Evolutionary conservation across 2,329 filamentous ascomycete genomes (phyloP).

Genomic region (Sclerotinia sclerotiorum): DNA sequence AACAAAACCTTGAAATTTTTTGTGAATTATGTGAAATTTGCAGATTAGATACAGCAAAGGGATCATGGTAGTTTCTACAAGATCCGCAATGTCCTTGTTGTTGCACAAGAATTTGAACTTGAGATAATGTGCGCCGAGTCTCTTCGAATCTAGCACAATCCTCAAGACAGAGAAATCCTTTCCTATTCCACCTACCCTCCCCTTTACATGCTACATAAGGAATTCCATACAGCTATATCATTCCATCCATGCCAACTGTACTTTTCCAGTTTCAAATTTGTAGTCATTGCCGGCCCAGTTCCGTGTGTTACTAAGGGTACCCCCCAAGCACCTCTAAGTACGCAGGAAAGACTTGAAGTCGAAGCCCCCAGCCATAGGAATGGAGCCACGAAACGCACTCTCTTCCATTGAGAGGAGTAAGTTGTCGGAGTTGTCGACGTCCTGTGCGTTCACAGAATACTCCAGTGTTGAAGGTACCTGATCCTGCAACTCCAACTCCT

Average conservation of each 20-base stretch:
- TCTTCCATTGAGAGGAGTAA: neutral
- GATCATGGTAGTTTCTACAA: neutral
- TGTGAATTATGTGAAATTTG: neutral
- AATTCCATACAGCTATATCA: neutral
- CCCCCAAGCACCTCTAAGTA: neutral
- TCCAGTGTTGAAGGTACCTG: neutral
- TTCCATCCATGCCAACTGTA: neutral
- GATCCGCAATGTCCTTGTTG: neutral
- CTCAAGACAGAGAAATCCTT: neutral
- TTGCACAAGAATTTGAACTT: too few relatives aligned
- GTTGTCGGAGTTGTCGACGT: rapidly evolving
- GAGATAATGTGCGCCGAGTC: neutral
- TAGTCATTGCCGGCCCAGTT: too few relatives aligned
- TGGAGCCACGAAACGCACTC: neutral
- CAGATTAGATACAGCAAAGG: neutral
- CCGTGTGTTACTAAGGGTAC: too few relatives aligned
- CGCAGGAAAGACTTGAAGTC: neutral
- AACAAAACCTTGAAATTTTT: neutral
- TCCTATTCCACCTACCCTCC: neutral
- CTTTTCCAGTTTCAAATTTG: neutral
- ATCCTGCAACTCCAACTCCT: neutral
- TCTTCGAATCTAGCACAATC: neutral
- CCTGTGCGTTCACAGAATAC: neutral
- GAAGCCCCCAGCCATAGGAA: neutral
- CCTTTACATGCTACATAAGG: neutral